A percentile compares a stretch with the other conserved stretches of the same genome.
phyloP scores from a whole-genome alignment of 441 rosid species.

The Arabidopsis lyrata region DNA sequence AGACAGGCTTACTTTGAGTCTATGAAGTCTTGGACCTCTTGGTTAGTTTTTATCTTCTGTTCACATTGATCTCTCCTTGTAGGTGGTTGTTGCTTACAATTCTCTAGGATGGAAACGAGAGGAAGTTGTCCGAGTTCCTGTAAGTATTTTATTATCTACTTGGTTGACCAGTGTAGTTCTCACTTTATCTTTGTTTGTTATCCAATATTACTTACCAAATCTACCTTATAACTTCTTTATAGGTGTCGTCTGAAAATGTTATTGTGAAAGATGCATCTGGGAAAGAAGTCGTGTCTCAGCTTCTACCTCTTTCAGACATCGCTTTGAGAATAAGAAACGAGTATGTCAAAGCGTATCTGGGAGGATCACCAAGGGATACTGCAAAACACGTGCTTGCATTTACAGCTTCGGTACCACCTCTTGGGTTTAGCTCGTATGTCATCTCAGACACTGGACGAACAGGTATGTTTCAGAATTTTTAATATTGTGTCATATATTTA shows the following conservation, averaged over 20 bases:
- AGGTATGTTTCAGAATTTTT: slow-evolving; percentile 51
- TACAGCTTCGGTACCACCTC: slow-evolving; percentile 75
- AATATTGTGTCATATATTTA: neutral
- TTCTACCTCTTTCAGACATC: slow-evolving; percentile 64
- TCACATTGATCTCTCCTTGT: slow-evolving; percentile 38
- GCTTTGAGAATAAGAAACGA: slow-evolving; percentile 54
- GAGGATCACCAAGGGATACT: slow-evolving; percentile 51
- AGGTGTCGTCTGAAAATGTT: slow-evolving; percentile 62
- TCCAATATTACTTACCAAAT: slow-evolving; percentile 10
- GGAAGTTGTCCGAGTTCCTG: slow-evolving; percentile 73
- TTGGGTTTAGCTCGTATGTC: slow-evolving; percentile 71
- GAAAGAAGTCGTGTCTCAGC: slow-evolving; percentile 64
- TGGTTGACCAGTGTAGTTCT: slow-evolving; percentile 23
- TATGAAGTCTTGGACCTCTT: slow-evolving; percentile 35
- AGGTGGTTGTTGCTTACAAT: slow-evolving; percentile 72
- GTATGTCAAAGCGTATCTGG: slow-evolving; percentile 66
- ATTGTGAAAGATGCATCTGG: slow-evolving; percentile 67
- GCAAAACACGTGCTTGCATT: slow-evolving; percentile 67
- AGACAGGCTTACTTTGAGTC: slow-evolving; percentile 13
- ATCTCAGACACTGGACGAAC: slow-evolving; percentile 62
- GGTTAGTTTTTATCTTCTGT: slow-evolving; percentile 19
- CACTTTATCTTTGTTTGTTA: neutral
- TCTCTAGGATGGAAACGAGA: slow-evolving; percentile 82
- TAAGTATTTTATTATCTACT: slow-evolving; percentile 44
- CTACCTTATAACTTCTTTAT: slow-evolving; percentile 36